Evolutionary conservation across 805 yeast genomes (phyloP).

Genomic region (Kodamaea sagamina): DNA sequence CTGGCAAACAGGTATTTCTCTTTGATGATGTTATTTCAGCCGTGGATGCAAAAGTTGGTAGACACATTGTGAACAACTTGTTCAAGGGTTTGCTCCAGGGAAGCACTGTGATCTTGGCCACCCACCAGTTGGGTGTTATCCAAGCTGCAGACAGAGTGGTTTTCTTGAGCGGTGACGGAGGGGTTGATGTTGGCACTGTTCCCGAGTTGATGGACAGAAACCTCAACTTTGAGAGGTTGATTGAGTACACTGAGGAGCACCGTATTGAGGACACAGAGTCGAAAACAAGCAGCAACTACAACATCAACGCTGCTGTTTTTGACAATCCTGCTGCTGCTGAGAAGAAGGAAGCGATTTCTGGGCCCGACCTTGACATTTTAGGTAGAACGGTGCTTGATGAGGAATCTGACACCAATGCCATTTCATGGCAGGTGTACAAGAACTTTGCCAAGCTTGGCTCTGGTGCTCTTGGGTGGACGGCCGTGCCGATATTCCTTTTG

Average conservation of each 20-base stretch:
- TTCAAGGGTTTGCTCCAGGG: slow-evolving; percentile 35
- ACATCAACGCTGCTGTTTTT: slow-evolving; percentile 4
- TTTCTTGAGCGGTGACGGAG: slow-evolving; percentile 44
- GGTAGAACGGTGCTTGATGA: slow-evolving; percentile 41
- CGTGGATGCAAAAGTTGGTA: slow-evolving; percentile 46
- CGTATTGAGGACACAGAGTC: slow-evolving; percentile 33
- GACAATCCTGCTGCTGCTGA: background rate
- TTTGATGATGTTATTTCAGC: slow-evolving; percentile 49
- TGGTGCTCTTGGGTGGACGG: slow-evolving; percentile 37
- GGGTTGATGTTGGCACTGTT: slow-evolving; percentile 40
- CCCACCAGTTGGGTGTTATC: slow-evolving; percentile 44
- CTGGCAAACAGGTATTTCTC: slow-evolving; percentile 33
- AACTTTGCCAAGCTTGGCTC: slow-evolving; percentile 39
- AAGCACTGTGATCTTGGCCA: slow-evolving; percentile 42
- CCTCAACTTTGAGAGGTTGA: slow-evolving; percentile 49
- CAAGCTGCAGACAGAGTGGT: slow-evolving; percentile 40
- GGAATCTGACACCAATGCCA: slow-evolving; percentile 40
- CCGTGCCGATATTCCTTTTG: slow-evolving; percentile 36
- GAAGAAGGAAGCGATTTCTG: slow-evolving; percentile 8
- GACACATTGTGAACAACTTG: slow-evolving; percentile 38
- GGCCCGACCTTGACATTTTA: slow-evolving; percentile 12
- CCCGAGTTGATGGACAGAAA: slow-evolving; percentile 38
- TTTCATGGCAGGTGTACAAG: slow-evolving; percentile 41
- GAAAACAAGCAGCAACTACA: slow-evolving; percentile 17
- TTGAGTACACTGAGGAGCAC: slow-evolving; percentile 43